phyloP scores from a whole-genome alignment of 2,329 filamentous ascomycete species.

The Ceratocystis cubensis region DNA sequence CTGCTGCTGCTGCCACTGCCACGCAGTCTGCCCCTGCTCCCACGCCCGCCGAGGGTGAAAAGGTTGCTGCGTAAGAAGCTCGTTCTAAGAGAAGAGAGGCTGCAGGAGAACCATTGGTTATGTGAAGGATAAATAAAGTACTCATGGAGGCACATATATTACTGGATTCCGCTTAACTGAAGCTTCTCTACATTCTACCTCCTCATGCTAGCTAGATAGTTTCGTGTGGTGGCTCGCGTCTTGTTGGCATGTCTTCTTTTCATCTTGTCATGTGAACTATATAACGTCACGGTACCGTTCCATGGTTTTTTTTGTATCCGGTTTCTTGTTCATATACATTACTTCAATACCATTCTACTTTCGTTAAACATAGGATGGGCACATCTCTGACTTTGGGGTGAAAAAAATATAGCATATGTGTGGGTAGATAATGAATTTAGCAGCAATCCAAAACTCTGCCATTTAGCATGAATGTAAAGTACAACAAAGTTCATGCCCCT shows the following conservation, averaged over 20 bases:
- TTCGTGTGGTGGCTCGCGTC: background rate
- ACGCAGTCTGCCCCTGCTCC: slow-evolving; percentile 27
- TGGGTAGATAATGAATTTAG: background rate
- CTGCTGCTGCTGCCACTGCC: slow-evolving; percentile 23
- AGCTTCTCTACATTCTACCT: background rate
- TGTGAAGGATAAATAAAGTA: slow-evolving; percentile 21
- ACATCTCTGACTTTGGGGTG: background rate
- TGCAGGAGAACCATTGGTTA: slow-evolving; percentile 16
- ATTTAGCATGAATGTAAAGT: background rate
- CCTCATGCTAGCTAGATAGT: background rate
- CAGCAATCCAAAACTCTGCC: background rate
- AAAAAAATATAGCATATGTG: background rate
- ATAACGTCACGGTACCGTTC: background rate
- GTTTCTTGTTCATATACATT: background rate
- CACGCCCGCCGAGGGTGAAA: slow-evolving; percentile 28
- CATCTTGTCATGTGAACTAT: background rate
- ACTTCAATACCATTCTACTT: background rate
- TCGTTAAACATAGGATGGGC: background rate
- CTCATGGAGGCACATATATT: slow-evolving; percentile 18
- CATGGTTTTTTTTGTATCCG: background rate
- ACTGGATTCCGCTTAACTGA: background rate
- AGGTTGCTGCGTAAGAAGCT: slow-evolving; percentile 29
- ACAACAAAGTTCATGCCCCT: background rate
- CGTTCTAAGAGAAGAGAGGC: slow-evolving; percentile 13
- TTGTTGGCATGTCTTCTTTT: background rate